A percentile compares a stretch with the other conserved stretches of the same genome.
phyloP scores from a whole-genome alignment of 2,329 filamentous ascomycete genomes.

The Aspergillus tanneri region DNA sequence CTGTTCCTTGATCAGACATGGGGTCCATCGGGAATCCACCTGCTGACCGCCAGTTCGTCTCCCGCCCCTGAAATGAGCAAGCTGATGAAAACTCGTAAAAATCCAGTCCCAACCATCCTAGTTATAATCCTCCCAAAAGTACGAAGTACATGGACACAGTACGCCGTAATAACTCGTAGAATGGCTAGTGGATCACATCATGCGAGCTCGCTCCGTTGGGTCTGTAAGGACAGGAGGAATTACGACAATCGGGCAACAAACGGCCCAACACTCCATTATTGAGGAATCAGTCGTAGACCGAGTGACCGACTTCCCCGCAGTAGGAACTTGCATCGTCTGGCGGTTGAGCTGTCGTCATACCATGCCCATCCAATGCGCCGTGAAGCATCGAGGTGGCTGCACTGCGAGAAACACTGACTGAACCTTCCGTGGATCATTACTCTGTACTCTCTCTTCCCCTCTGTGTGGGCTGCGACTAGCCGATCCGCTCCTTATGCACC shows the following conservation, averaged over 20 bases:
- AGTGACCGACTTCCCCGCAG: not conserved
- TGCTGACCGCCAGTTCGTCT: not conserved
- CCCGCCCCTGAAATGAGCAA: no score
- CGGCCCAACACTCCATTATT: not conserved
- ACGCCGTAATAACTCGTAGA: no score
- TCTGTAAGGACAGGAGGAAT: not conserved
- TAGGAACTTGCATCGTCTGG: not conserved
- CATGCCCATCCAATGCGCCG: not conserved
- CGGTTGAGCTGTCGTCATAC: not conserved
- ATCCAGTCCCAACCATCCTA: no score
- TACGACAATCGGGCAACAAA: slow-evolving; percentile 11
- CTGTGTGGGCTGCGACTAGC: not conserved
- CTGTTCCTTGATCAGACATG: not conserved
- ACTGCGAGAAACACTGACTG: not conserved
- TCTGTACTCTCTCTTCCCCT: not conserved
- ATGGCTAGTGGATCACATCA: not conserved
- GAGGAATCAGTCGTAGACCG: not conserved
- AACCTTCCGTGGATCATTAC: no score
- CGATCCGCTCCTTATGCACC: not conserved
- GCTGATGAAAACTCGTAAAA: no score
- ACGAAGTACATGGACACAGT: no score
- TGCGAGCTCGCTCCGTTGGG: slow-evolving; percentile 1
- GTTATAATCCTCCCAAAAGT: no score
- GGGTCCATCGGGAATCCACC: not conserved
- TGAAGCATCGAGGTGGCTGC: not conserved